Percentiles rank a stretch among this genome's conserved stretches.
Conservation (phyloP, 2,329 filamentous ascomycete genomes). For the Trichocomaceae sp. region DNA sequence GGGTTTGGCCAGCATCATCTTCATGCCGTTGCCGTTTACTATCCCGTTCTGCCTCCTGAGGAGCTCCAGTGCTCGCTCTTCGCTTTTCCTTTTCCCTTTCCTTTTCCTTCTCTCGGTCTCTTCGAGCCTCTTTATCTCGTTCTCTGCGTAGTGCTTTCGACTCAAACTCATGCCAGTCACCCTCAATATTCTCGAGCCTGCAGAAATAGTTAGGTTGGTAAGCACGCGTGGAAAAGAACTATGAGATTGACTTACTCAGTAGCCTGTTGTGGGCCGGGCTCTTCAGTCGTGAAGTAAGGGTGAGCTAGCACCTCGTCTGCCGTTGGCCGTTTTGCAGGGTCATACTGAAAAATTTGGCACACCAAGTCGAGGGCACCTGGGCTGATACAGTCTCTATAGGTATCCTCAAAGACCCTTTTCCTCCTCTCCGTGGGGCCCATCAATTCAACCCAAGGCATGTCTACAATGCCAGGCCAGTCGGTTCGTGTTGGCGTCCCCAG, state of each 20-base stretch:
- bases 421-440: conserved; percentile 70
- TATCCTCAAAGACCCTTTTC: conserved; percentile 70
- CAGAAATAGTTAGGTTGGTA: conserved; percentile 9
- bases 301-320: conserved; percentile 80
- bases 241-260: conserved; percentile 59
- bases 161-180: conserved; percentile 98
- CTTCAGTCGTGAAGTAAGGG: conserved; percentile 78
- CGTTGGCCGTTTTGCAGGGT: conserved; percentile 74
- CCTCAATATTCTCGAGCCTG: conserved; percentile 71
- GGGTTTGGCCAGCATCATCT: conserved; percentile 11
- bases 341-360: conserved; percentile 77
- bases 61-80: conserved; percentile 33
- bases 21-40: conserved; percentile 33
- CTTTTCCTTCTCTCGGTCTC: conserved; percentile 42
- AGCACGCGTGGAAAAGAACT: conserved; percentile 1
- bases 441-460: conserved; percentile 96
- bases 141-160: conserved; percentile 90
- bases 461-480: conserved; percentile 84
- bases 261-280: conserved; percentile 69
- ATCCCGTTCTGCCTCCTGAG: conserved; percentile 33
- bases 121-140: conserved; percentile 55
- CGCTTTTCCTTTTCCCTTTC: conserved; percentile 48
- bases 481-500: conserved; percentile 77
- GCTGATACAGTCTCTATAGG: conserved; percentile 70
- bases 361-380: conserved; percentile 78